phyloP scores from a whole-genome alignment of 1,284 basidiomycete genomes.

The Exsudoporus floridanus region DNA sequence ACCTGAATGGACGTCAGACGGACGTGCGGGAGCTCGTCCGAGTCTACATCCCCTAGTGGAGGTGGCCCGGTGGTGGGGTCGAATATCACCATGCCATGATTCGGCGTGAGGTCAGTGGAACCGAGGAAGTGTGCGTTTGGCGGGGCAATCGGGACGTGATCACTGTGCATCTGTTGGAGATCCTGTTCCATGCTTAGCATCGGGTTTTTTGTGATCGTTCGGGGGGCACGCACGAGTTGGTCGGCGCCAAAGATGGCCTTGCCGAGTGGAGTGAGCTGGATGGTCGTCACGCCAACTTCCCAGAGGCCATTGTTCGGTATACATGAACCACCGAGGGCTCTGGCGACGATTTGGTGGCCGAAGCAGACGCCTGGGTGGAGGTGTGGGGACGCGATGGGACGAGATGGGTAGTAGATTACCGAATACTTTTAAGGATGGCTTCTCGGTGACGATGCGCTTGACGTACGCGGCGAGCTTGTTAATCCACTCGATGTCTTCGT shows the following conservation, averaged over 20 bases:
- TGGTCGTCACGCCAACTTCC: slow-evolving; percentile 71
- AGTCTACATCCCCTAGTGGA: not conserved
- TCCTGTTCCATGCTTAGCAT: slow-evolving; percentile 40
- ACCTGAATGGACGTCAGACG: slow-evolving; percentile 53
- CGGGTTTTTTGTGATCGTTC: not conserved
- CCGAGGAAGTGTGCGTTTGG: slow-evolving; percentile 53
- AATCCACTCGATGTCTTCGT: slow-evolving; percentile 73
- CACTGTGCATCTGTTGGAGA: slow-evolving; percentile 83
- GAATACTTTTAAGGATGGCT: slow-evolving; percentile 62
- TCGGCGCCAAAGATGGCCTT: slow-evolving; percentile 61
- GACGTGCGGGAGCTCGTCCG: not conserved
- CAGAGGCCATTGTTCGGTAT: slow-evolving; percentile 63
- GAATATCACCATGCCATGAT: slow-evolving; percentile 73
- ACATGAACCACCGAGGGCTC: slow-evolving; percentile 72
- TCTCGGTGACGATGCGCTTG: slow-evolving; percentile 43
- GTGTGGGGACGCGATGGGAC: no score
- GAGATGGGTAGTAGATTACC: slow-evolving; percentile 38
- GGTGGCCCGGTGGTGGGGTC: slow-evolving; percentile 26
- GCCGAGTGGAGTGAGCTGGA: slow-evolving; percentile 69
- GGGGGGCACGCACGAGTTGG: slow-evolving; percentile 16
- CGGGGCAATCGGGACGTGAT: slow-evolving; percentile 71
- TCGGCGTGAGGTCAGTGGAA: slow-evolving; percentile 55
- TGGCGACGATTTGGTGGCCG: slow-evolving; percentile 82
- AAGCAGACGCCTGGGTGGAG: slow-evolving; percentile 73
- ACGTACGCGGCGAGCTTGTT: slow-evolving; percentile 61